Base-by-base conservation (phyloP, 345 rosid species). In the Isatis tinctoria region DNA sequence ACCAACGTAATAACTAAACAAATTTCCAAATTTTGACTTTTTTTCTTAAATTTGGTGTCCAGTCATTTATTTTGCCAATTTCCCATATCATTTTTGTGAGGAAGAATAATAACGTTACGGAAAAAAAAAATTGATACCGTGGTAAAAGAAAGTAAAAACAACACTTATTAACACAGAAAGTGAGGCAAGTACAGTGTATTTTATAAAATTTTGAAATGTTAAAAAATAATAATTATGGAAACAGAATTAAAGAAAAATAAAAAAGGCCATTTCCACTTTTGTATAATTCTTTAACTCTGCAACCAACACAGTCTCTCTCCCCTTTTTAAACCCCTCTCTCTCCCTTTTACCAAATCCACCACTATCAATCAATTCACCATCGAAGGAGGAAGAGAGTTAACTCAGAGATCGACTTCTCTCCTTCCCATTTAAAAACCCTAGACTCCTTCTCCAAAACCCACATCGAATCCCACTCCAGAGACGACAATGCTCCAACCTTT, bases 401-500 rank as follows among this genome's bases (percentile, higher is more conserved):
- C 35, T 28, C 60, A 57, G 79, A 75, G 57, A 61, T 49, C 68
- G 41, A 75, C 3, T 53, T 53, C 9, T 61, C 9, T 76, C 52
- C 64, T 75, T 62, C 44, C 54, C 3, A 2, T 69, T 63, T 54
- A 53, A 60, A 62, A 69, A 52, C 69, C 70, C 16, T 49, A 51
- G 47, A 8, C 54, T 70, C 60, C 8, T 77, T 59, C 61, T 77
- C 75, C 18, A 12, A 70, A 68, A 53, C 53, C 72, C 45, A 47
- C 72, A 63, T 47, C 75, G 17, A 62, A 51, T 69, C 65, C 6
- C 66, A 18, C 43, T 27, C 40, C 33, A 5, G 11, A 54, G 0
- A 14, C 20, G 3, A 72, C 81, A 78, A 78, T 78, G 81, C 77
- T 78, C 14, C 76, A 65, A 57, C 51, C 72, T 49, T 41, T 39